Evolutionary conservation across 1,284 basidiomycete genomes (phyloP), one percentile per base, ranked within the genome.

Genomic region (Ceratobasidium sp.): DNA sequence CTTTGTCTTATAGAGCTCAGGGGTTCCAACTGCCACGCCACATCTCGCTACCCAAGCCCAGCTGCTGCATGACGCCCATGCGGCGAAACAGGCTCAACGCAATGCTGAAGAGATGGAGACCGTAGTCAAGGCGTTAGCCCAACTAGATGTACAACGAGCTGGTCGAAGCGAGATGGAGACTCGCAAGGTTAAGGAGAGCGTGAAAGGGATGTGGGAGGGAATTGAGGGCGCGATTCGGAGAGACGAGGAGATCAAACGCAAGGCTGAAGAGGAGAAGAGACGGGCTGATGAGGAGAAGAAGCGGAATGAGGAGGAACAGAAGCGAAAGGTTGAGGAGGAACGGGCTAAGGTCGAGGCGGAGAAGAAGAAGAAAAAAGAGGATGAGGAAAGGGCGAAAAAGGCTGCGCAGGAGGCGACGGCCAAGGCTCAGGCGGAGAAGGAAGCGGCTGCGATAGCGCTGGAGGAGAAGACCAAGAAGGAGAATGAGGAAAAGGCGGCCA

Each of bases 191-290:
- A 46, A 73, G 44, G 70, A 69, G 40, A 67, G 56, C 10, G 62
- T 71, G 62, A 38, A 52, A 52, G 70, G 78, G 28, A 61, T 78
- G 57, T 67, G 57, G 50, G 62, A 46, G 23, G 54, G 65, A 9
- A 59, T 75, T 48, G 70, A 74, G 46, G 70, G 70, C 38, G 70
- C 70, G 12, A 86, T 84, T 78, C 86, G 84, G 69, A 80, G 90
- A 68, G 91, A 91, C 77, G 88, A 85, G 20, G 90, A 92, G 81
- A 83, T 85, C 61, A 87, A 84, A 81, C 82, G 81, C 54, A 82
- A 68, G n/a, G 79, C 50, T 23, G 78, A 71, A 52, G 66, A 54
- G 64, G 67, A 64, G 66, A 64, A 23, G 69, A 78, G 76, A 73
- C 59, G n/a, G 77, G 66, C 23, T 33, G 50, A 15, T 56, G 78